Evolutionary conservation across 1,139 yeast species (phyloP).

Genomic region (Diutina rugosa): DNA sequence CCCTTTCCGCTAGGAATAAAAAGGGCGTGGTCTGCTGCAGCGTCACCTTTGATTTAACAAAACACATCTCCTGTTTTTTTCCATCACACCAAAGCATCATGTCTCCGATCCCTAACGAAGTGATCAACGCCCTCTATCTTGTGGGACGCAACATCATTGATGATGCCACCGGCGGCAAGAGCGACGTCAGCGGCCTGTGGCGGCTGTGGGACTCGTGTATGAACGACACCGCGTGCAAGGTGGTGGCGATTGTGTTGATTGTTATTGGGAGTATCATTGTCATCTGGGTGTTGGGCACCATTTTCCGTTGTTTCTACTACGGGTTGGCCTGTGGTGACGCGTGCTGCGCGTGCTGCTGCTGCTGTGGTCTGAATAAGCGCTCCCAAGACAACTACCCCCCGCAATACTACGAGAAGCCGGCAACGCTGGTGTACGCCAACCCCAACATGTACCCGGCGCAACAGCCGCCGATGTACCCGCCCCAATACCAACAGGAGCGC

Average conservation of each 20-base stretch:
- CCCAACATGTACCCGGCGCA: conserved; percentile 22
- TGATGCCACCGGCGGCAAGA: conserved; percentile 9
- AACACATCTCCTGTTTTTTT: no score
- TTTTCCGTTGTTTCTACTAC: conserved; percentile 31
- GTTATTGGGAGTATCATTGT: conserved; percentile 36
- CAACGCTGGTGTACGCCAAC: conserved; percentile 11
- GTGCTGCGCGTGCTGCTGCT: conserved; percentile 33
- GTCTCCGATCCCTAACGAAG: background rate
- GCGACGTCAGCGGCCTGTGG: conserved; percentile 42
- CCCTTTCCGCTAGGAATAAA: background rate
- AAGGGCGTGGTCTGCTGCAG: background rate
- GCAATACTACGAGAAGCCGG: conserved; percentile 8
- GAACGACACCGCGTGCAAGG: conserved; percentile 64
- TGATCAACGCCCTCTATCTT: background rate
- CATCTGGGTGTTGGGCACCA: conserved; percentile 31
- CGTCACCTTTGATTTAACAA: background rate
- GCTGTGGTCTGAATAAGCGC: conserved; percentile 12
- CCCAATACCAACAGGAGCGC: background rate
- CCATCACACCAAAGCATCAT: background rate
- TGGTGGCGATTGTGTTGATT: conserved; percentile 67
- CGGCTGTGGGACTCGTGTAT: conserved; percentile 68
- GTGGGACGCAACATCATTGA: background rate
- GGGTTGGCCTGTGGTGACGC: conserved; percentile 32
- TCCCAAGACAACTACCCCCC: background rate
- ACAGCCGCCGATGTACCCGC: conserved; percentile 3